Evolutionary conservation across 2,329 filamentous ascomycete species (phyloP).

Genomic region (Torrubiellomyces zombiae): DNA sequence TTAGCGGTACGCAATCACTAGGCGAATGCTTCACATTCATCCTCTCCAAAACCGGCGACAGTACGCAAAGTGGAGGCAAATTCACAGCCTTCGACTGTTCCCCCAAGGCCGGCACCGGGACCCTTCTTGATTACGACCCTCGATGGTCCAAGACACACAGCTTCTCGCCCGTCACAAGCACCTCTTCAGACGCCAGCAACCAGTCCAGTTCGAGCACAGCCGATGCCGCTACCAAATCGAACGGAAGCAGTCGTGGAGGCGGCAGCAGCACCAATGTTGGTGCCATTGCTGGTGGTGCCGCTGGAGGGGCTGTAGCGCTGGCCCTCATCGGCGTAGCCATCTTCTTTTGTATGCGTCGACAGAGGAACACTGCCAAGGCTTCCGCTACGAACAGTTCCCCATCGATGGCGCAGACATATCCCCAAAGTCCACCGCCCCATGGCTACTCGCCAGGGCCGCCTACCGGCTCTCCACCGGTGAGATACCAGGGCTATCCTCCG

Average conservation of each 20-base stretch:
- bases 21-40: too few species aligned
- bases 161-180: constrained; percentile 3
- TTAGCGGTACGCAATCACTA: too few species aligned
- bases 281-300: constrained; percentile 28
- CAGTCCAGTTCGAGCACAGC: constrained; percentile 4
- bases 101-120: constrained; percentile 8
- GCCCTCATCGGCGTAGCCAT: constrained; percentile 21
- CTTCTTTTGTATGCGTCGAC: constrained; percentile 24
- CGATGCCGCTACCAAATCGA: constrained; percentile 14
- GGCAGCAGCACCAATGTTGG: constrained; percentile 17
- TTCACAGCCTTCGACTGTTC: constrained; percentile 14
- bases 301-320: constrained; percentile 26
- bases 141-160: constrained; percentile 9
- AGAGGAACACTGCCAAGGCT: constrained; percentile 11
- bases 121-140: constrained; percentile 15
- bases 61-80: too few species aligned
- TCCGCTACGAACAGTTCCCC: constrained; percentile 4
- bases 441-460: constrained; percentile 10
- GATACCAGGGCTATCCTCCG: constrained; percentile 2
- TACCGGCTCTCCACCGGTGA: constrained; percentile 2
- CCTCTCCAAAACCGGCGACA: too few species aligned
- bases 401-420: constrained; percentile 7
- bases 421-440: constrained; percentile 10
- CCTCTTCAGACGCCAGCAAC: constrained; percentile 3
- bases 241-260: too few species aligned